A percentile compares a stretch with the other conserved stretches of the same genome.
phyloP scores from a whole-genome alignment of 2,329 filamentous ascomycete species.

The Colletotrichum sublineola region DNA sequence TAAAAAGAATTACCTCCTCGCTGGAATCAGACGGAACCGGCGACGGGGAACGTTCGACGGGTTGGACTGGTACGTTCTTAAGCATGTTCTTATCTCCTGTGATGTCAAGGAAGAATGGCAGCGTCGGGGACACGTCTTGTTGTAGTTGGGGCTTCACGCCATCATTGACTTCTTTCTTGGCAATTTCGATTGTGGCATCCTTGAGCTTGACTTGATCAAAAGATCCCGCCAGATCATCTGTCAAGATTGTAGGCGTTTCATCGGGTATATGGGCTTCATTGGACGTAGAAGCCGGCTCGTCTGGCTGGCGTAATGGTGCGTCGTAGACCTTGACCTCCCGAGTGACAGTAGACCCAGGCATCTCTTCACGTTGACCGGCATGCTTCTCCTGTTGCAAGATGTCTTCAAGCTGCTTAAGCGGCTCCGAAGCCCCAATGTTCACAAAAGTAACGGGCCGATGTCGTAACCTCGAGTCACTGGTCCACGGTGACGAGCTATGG shows the following conservation, averaged over 20 bases:
- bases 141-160: not conserved
- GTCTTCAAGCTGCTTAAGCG: conserved; percentile 58
- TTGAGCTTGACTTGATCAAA: not conserved
- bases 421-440: conserved; percentile 66
- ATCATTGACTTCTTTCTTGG: not conserved
- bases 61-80: not conserved
- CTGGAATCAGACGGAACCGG: conserved; percentile 62
- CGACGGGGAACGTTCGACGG: conserved; percentile 25
- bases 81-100: conserved; percentile 48
- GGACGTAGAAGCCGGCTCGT: not conserved
- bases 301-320: not conserved
- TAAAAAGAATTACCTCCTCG: conserved; percentile 80
- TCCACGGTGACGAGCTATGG: conserved; percentile 56
- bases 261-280: not conserved
- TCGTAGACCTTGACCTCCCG: not conserved
- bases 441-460: conserved; percentile 65
- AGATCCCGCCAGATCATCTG: not conserved
- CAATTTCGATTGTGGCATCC: not conserved
- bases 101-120: conserved; percentile 56
- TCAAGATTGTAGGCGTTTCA: not conserved
- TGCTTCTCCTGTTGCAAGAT: conserved; percentile 40
- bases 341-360: not conserved
- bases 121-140: not conserved
- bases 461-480: conserved; percentile 58
- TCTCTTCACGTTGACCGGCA: not conserved